Percentiles rank a stretch among this genome's conserved stretches.
Evolutionary conservation across 768 basidiomycete species (phyloP).

Genomic region (Artomyces pyxidatus): DNA sequence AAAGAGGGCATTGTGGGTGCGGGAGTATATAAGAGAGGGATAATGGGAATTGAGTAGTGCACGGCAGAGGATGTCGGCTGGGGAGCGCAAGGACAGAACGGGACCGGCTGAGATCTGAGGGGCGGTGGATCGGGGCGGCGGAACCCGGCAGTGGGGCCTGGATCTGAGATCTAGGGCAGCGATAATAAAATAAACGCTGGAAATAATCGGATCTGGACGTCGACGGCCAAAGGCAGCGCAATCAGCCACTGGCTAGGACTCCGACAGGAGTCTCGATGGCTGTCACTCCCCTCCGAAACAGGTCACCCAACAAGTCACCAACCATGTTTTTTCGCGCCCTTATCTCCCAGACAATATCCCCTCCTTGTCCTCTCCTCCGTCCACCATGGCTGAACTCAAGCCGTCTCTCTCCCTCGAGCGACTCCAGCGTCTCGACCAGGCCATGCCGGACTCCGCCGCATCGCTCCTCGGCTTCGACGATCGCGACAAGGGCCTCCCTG

Average conservation of each 20-base stretch:
- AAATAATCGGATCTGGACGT: neutral
- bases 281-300: no score
- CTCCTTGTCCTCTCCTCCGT: neutral
- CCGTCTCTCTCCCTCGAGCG: neutral
- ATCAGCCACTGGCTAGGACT: no score
- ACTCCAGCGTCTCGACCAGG: neutral
- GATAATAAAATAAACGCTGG: neutral
- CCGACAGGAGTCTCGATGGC: no score
- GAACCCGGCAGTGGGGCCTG: neutral
- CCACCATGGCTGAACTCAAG: neutral
- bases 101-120: neutral
- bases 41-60: neutral
- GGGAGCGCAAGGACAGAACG: neutral
- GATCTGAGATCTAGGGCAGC: neutral
- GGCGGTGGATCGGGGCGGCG: neutral
- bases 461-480: constrained; percentile 1
- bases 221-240: no score
- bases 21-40: neutral
- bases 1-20: neutral
- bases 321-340: neutral
- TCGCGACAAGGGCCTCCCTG: neutral
- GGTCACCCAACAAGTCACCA: no score
- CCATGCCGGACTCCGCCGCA: neutral
- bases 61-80: neutral
- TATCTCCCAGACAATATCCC: neutral